Conservation (phyloP, 371 early-diverging fungal species). For the Lichtheimia ramosa region DNA sequence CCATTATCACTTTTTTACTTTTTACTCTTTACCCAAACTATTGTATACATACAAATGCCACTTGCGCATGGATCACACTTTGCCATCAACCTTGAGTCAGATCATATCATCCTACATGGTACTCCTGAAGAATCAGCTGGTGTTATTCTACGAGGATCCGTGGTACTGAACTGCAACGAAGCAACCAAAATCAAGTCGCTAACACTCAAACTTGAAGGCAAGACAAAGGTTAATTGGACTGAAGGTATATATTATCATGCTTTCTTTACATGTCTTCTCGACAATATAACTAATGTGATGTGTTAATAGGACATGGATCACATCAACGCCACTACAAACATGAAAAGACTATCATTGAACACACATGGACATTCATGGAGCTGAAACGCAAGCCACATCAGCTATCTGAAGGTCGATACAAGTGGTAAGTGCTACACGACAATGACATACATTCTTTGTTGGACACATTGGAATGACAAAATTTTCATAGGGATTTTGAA, state of each 20-base stretch:
- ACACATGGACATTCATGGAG: constrained; percentile 46
- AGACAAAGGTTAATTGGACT: constrained; percentile 42
- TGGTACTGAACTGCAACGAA: constrained; percentile 40
- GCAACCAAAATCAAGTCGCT: constrained; percentile 41
- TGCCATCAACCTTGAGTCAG: constrained; percentile 37
- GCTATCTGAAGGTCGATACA: constrained; percentile 36
- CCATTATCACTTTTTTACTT: neutral
- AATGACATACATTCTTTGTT: neutral
- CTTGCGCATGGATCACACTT: constrained; percentile 37
- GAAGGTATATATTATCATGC: constrained; percentile 27
- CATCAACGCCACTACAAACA: constrained; percentile 48
- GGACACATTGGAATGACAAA: neutral
- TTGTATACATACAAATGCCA: constrained; percentile 17
- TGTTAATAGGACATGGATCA: constrained; percentile 33
- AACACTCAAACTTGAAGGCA: constrained; percentile 42
- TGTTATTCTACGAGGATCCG: constrained; percentile 43
- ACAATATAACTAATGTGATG: neutral
- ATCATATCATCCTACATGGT: constrained; percentile 46
- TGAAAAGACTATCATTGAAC: constrained; percentile 38
- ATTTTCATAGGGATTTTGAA: constrained; percentile 44
- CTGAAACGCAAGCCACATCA: constrained; percentile 36
- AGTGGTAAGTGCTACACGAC: constrained; percentile 31
- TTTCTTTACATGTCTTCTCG: neutral
- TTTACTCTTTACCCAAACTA: neutral
- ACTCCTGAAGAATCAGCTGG: constrained; percentile 46